Conservation (phyloP, 2,329 filamentous ascomycete genomes). For the Aspergillus caelatus region DNA sequence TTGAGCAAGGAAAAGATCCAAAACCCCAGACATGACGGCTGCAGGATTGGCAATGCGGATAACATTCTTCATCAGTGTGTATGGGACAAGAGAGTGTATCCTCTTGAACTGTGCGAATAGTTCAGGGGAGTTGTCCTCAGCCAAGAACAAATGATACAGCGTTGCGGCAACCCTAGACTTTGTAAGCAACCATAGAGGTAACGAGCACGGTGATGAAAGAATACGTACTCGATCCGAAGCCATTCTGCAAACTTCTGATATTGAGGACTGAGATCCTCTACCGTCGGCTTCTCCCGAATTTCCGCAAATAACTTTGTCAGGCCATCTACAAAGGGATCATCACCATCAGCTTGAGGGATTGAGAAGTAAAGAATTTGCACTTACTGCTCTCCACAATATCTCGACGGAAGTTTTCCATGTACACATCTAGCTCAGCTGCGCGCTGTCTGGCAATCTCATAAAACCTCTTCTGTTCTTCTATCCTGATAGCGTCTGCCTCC, state of each 20-base stretch:
- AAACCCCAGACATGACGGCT: constrained; percentile 91
- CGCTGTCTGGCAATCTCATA: constrained; percentile 93
- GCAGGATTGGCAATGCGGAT: constrained; percentile 96
- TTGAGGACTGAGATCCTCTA: constrained; percentile 86
- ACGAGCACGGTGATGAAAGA: neutral
- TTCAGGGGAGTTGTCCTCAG: constrained; percentile 97
- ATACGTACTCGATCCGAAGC: constrained; percentile 78
- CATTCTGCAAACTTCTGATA: constrained; percentile 99
- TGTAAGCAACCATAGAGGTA: constrained; percentile 13
- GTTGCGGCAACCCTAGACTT: constrained; percentile 75
- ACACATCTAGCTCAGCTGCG: constrained; percentile 90
- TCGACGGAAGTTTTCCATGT: constrained; percentile 82
- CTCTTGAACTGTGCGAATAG: constrained; percentile 91
- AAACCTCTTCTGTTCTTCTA: constrained; percentile 91
- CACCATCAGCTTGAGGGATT: constrained; percentile 34
- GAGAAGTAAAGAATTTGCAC: constrained; percentile 32
- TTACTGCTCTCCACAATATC: constrained; percentile 72
- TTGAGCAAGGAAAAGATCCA: constrained; percentile 94
- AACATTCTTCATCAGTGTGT: constrained; percentile 91
- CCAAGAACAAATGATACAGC: constrained; percentile 94
- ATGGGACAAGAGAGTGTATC: constrained; percentile 93
- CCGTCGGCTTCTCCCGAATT: constrained; percentile 85
- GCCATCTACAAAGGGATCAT: constrained; percentile 59
- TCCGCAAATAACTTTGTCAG: constrained; percentile 91
- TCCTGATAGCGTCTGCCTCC: constrained; percentile 79